Evolutionary conservation across 1,284 basidiomycete species (phyloP), one percentile per base, ranked within the genome.

Genomic region (Ceratorhiza oryzae-sativae): DNA sequence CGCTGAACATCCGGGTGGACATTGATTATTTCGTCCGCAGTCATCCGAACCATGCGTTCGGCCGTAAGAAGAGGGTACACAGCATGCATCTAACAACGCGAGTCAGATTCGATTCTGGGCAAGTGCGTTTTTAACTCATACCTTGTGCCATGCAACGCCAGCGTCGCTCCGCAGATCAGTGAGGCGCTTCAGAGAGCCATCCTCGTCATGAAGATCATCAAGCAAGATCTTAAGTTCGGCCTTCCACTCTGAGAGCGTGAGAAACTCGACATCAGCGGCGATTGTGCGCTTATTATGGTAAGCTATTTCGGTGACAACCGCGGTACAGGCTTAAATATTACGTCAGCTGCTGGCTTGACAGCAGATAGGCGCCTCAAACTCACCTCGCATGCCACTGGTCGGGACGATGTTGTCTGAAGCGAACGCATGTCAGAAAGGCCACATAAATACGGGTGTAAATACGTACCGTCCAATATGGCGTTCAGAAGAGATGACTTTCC

Each of bases 381-480:
- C 73, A 86, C 86, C 86, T 75, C 86, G 82, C 86, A 88, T 87
- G 18, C 87, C 86, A 73, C 85, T 87, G 8, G 87, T 88, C 1
- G 87, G 87, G 18, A 89, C 86, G 67, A 89, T 83, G 73, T 86
- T 87, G 75, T 87, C 86, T 87, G 45, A 70, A 12, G 68, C 20
- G 60, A 36, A 55, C 27, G 76, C 13, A 77, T 49, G 39, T 61
- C 65, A 53, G 62, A 34, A 27, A 56, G 6, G n/a, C 25, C 23
- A 71, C 20, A 51, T 51, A 41, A 55, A 8, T 13, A 53, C n/a
- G 45, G 20, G 10, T 13, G 23, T 62, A 0, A 53, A 27, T 39
- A 76, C 79, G 48, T 76, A 86, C 86, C 86, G 74, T 87, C 86
- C 13, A 89, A 79, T 49, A 89, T 80, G 1, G 87, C 87, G 77